These are phyloP conservation scores for Bolboschoenoplectus hybrid DNA, from an alignment of 202 grass and related monocot genomes.

Conservation along the genomic window DNA sequence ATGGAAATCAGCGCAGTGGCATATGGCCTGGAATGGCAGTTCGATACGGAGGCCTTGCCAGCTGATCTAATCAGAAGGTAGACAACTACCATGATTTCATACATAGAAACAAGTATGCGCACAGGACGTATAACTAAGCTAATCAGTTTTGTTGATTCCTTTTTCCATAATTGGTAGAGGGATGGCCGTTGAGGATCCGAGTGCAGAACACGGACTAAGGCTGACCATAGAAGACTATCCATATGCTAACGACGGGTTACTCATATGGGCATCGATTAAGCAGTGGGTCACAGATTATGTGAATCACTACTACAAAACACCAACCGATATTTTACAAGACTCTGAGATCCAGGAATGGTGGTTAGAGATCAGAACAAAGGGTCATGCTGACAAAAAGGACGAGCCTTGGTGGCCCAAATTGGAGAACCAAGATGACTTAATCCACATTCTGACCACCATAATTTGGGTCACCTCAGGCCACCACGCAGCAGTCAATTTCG, in stretches of 20 bases:
- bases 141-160: slow-evolving; percentile 3
- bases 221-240: slow-evolving; percentile 66
- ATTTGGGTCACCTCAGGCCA: slow-evolving; percentile 74
- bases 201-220: slow-evolving; percentile 42
- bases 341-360: slow-evolving; percentile 61
- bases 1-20: slow-evolving; percentile 51
- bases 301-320: slow-evolving; percentile 43
- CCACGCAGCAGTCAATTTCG: slow-evolving; percentile 76
- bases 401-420: slow-evolving; percentile 65
- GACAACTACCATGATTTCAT: background rate
- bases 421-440: slow-evolving; percentile 43
- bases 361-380: slow-evolving; percentile 59
- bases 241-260: slow-evolving; percentile 60
- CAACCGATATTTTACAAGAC: slow-evolving; percentile 31
- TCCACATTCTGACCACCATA: slow-evolving; percentile 59
- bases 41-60: slow-evolving; percentile 70
- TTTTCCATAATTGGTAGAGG: slow-evolving; percentile 37
- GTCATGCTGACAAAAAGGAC: slow-evolving; percentile 60
- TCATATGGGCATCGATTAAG: slow-evolving; percentile 59
- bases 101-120: background rate
- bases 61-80: slow-evolving; percentile 62
- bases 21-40: slow-evolving; percentile 52
- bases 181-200: slow-evolving; percentile 52
- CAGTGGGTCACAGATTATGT: slow-evolving; percentile 58
- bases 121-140: background rate